Base-by-base conservation (phyloP, 148 eudicot species). In the Vaccinium vitisidaea region DNA sequence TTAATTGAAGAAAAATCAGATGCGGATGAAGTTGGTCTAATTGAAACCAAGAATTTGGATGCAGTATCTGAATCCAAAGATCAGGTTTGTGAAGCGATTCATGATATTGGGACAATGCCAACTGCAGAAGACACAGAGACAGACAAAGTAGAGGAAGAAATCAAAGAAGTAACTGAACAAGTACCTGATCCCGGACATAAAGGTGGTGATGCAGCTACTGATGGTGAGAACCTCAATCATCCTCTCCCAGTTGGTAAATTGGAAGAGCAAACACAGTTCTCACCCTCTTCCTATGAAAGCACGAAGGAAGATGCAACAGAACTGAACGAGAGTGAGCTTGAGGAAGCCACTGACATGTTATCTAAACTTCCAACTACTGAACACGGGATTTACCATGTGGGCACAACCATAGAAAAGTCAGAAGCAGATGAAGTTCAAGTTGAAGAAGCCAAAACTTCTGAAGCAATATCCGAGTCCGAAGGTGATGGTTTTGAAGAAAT, bases 371-470 rank as follows among this genome's bases (percentile, higher is more conserved):
- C 78, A 69, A 58, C 52, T 32, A 74, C 43, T 48, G 84, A 79
- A 54, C 63, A 36, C 1, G 6, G 30, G 71, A 50, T 15, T 25
- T 58, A 4, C 54, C 50, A 30, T 15, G 5, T 23, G 76, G 32
- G 19, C n/a, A 43, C 63, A 70, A 53, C 49, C 12, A 30, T 39
- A 36, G 78, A 55, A 69, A 55, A 53, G 11, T 36, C 81, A 69
- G 78, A 27, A 77, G 48, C 14, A 61, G 61, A 52, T 74, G 84
- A 75, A 9, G 69, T 82, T 58, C 85, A 77, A 58, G 23, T 39
- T 69, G 79, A 80, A 87, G 88, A 86, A 79, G 71, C 80, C 80
- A 55, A 67, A 81, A 76, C 70, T 43, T 73, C 46, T 11, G 61
- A 85, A 56, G 63, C 50, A 74, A n/a, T 59, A 56, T 36, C 32